Evolutionary conservation across 2,329 filamentous ascomycete species (phyloP), one percentile per base, ranked within the genome.

Genomic region (Orbilia oligospora): DNA sequence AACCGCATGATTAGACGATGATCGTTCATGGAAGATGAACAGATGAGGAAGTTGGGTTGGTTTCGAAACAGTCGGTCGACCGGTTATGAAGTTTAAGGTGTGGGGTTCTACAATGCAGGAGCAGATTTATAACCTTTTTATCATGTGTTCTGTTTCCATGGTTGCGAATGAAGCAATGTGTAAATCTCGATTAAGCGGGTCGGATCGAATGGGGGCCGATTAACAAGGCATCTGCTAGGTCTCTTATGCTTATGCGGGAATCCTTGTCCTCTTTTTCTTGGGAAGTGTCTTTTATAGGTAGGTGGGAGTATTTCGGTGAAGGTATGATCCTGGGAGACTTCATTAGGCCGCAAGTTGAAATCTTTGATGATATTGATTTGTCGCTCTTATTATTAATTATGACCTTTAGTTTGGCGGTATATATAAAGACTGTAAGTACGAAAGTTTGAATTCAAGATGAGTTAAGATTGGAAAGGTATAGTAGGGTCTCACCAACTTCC

Each of bases 171-270:
- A 16, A 33, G 22, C 33, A 18, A 20, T 36, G 36, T 33, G 16
- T n/a, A n/a, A 14, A 20, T 10, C n/a, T 66, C 24, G 49, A 58
- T 66, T 38, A 5, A 58, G 65, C 58, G 58, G 70, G 58, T 73
- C 70, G 70, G 70, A 30, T 73, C 70, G 70, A 58, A 48, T 44
- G 27, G 20, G 22, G n/a, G 41, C n/a, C 8, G 41, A 30, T 30
- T 30, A 30, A 53, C 38, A 30, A 30, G 70, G 70, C 48, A 73
- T 58, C 70, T 73, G 38, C 6, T 30, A 3, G 12, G 12, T 14
- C 10, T 9, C 3, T 14, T 38, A 38, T 0, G 9, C 16, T 41
- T 41, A 41, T 41, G 38, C 10, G 12, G 38, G 38, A 14, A 41
- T 12, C 38, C 38, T 14, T 41, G 38, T 41, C 5, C 38, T 3